Base-by-base conservation (phyloP, 441 rosid genomes). In the Erodium texanum region DNA sequence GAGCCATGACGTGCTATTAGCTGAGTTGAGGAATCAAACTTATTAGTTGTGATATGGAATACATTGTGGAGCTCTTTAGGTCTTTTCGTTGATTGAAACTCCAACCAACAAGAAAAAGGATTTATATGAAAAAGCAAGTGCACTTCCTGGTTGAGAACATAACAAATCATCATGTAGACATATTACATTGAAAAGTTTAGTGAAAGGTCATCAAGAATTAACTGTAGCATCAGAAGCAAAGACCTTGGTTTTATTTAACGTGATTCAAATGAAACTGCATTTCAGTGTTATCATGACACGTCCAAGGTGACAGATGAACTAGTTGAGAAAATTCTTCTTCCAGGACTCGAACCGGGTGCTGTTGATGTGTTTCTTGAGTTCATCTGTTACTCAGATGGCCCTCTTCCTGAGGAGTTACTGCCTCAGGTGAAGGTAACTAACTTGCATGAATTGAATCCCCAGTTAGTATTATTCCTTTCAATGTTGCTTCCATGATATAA, bases 321-420 rank as follows among this genome's bases (percentile, higher is more conserved):
- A 58, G 90, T 93, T 56, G 79, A 90, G 75, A 85, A 71, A 62
- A 90, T 90, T 72, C 83, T 87, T 67, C 87, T 79, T 66, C 96
- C 95, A 23, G 97, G 97, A 70, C 92, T 93, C 3, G 84, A 88
- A 84, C 88, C 95, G 0, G 97, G 96, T 24, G 96, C 96, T 24
- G 87, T 76, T 12, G 95, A 90, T 80, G 89, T 93, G 34, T 89
- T 93, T 69, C 96, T 93, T 0, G 95, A 82, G 73, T 93, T 93
- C 78, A 89, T 93, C 12, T 87, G 98, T 81, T 93, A 90, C 81
- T 87, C 97, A 0, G 89, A 78, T 5, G 95, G 96, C 59, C 96
- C 97, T 11, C 93, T 93, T 71, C 93, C 98, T 0, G 93, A 93
- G 82, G 97, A 93, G 62, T 85, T 93, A 68, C 84, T 90, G 52